Percentiles rank a stretch among this genome's conserved stretches.
Evolutionary conservation across 2,329 filamentous ascomycete genomes (phyloP).

Genomic region (Graphiopsis chlorocephala): DNA sequence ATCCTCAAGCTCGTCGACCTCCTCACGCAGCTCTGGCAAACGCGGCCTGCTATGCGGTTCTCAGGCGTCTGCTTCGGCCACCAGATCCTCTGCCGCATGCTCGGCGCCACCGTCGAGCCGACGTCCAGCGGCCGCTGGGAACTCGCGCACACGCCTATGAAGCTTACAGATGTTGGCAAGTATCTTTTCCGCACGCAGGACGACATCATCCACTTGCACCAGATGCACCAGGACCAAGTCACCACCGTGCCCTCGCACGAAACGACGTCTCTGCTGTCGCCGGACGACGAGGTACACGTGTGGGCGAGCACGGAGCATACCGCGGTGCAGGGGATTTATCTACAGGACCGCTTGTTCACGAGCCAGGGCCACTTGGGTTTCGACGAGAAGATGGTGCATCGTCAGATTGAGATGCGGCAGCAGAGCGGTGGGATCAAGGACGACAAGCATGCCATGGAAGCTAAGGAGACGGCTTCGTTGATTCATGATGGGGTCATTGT

Average conservation of each 20-base stretch:
- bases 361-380: slow-evolving; percentile 49
- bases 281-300: slow-evolving; percentile 47
- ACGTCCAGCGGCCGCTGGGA: slow-evolving; percentile 46
- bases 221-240: slow-evolving; percentile 50
- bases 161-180: slow-evolving; percentile 40
- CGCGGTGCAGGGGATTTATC: slow-evolving; percentile 46
- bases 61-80: slow-evolving; percentile 51
- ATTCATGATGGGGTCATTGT: slow-evolving; percentile 42
- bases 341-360: slow-evolving; percentile 45
- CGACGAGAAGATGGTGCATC: slow-evolving; percentile 46
- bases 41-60: slow-evolving; percentile 51
- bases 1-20: slow-evolving; percentile 44
- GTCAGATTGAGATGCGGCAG: slow-evolving; percentile 44
- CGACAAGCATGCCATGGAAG: slow-evolving; percentile 37
- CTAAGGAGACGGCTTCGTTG: slow-evolving; percentile 39
- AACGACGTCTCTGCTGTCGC: slow-evolving; percentile 36
- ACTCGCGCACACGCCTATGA: slow-evolving; percentile 43
- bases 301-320: slow-evolving; percentile 48
- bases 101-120: slow-evolving; percentile 41
- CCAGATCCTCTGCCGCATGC: slow-evolving; percentile 45
- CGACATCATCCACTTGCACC: slow-evolving; percentile 41
- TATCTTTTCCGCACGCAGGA: slow-evolving; percentile 40
- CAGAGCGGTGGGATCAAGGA: slow-evolving; percentile 43
- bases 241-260: slow-evolving; percentile 32
- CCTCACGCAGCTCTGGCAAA: slow-evolving; percentile 51